Base-by-base conservation (phyloP, 257 asterid genomes). In the Rhazya stricta region DNA sequence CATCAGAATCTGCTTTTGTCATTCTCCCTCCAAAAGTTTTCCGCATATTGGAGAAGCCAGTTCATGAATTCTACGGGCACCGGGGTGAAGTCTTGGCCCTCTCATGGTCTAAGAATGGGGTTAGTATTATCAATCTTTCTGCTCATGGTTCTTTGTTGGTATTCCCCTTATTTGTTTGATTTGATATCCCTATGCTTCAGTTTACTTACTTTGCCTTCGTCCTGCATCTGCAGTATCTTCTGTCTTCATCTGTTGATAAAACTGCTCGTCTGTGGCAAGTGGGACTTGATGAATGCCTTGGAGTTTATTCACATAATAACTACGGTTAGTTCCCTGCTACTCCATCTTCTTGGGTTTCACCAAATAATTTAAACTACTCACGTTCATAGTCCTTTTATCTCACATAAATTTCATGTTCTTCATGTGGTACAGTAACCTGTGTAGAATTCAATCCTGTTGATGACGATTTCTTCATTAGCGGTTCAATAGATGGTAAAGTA, bases 181-280 rank as follows among this genome's bases (percentile, higher is more conserved):
- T 77, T 48, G 43, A 69, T 13, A 8, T 10, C n/a, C 62, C 29
- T 36, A 12, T 36, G 19, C 51, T 56, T 48, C 21, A 25, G 45
- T 66, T 19, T 50, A 68, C 42, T 80, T 61, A 42, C 21, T 51
- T 79, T 77, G 23, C 66, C 68, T 57, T 16, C 61, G 53, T 75
- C 27, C 42, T 58, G n/a, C 60, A 71, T 34, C 41, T 81, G 88
- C 93, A 93, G 98, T 81, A 80, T 78, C 84, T 94, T 63, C 87
- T 94, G 68, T 94, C 98, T 8, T 89, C 97, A 21, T 94, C 98
- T 0, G 90, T 88, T 69, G 98, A 94, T 83, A 87, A 87, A 78
- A 88, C 98, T 69, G 97, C 90, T 78, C 96, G 98, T 21, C 63
- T 94, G 82, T 94, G 98, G 98, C 84, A 84, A 89, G 83, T 94